phyloP scores from a whole-genome alignment of 805 yeast genomes.

The Kurtzmaniella cleridarum region DNA sequence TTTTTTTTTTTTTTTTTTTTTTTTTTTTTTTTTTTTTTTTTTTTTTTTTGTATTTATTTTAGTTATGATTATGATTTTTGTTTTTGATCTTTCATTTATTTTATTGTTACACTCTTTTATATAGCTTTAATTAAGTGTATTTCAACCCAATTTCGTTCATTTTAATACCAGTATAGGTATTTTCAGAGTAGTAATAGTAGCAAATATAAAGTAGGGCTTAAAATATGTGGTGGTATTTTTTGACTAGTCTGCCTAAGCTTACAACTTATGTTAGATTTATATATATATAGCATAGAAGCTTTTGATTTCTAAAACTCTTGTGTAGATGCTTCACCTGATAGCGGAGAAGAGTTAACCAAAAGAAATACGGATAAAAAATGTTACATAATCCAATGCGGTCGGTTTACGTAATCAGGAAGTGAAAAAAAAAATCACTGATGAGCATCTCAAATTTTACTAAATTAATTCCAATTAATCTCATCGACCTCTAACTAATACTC shows the following conservation, averaged over 20 bases:
- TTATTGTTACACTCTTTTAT: no score
- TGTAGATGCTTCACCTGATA: background rate
- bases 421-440: conserved; percentile 4
- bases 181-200: no score
- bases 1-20: background rate
- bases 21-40: background rate
- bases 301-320: no score
- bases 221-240: no score
- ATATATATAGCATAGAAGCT: no score
- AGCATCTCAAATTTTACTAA: background rate
- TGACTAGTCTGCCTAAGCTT: no score
- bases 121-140: no score
- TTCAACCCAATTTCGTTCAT: no score
- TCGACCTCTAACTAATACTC: background rate
- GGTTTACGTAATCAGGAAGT: background rate
- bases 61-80: background rate
- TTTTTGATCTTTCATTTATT: no score
- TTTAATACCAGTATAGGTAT: no score
- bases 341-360: background rate
- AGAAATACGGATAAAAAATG: background rate
- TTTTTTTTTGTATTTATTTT: background rate
- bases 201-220: no score
- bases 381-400: background rate
- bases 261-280: no score
- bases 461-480: conserved; percentile 1